Evolutionary conservation across 805 yeast genomes (phyloP), one percentile per base, ranked within the genome.

Genomic region (Teunomyces barrocoloradensis): DNA sequence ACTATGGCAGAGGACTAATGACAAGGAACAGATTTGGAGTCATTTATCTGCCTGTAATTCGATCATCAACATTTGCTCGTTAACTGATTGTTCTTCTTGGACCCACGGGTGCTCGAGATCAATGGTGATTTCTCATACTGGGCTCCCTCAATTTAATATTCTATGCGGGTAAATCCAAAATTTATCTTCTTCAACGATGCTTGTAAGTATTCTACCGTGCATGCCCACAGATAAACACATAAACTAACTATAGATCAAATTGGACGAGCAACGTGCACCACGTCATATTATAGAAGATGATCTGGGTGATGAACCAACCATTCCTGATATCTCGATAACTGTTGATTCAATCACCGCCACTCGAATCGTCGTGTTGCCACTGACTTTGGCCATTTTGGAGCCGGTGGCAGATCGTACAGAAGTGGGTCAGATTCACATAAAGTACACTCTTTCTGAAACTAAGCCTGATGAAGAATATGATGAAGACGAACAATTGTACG

Each of bases 401-500:
- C 60, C 55, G 3, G 32, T 47, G 2, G 42, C 50, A 4, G 43
- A 47, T 2, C 52, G 58, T 18, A 52, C 54, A 5, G 34, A 40
- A 3, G 47, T 58, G 4, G 66, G 64, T 5, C 17, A 7, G 11
- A 48, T 60, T 17, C 30, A 42, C 10, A 42, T 61, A 25, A 35
- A 46, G 38, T 53, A 50, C 50, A 42, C 58, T 23, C 52, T 50
- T 1, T 49, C 43, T 1, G 59, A 54, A 1, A 52, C 53, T 2
- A 25, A 12, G 12, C 13, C 13, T 6, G 65, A 55, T 2, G 69
- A 66, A 17, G 78, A 74, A 9, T 76, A 61, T 48, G 79, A 77
- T 51, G 81, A 77, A 45, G 78, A 74, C 44, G 79, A 75, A 49
- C 82, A 78, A 54, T 63, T 79, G 42, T 78, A 78, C 57, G 34